phyloP scores from a whole-genome alignment of 305 asterid species.

The Ilex paraguariensis region DNA sequence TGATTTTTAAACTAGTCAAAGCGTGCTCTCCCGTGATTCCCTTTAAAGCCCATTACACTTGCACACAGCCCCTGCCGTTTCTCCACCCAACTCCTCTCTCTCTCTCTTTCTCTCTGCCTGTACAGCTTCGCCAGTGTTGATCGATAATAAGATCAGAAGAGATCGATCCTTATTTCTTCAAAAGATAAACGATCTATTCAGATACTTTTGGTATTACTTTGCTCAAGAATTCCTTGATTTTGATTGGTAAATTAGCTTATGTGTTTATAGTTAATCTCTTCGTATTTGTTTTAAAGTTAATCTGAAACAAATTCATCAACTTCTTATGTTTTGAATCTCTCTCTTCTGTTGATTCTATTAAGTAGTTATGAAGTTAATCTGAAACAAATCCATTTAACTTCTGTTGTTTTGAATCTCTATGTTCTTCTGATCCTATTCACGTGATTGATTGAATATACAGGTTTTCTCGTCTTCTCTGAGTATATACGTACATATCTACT shows the following conservation, averaged over 20 bases:
- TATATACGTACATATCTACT: conserved; percentile 1
- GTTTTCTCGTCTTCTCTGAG: not conserved
- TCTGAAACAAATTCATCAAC: no score
- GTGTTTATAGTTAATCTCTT: no score
- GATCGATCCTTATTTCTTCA: not conserved
- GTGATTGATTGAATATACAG: conserved; percentile 35
- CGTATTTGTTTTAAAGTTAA: no score
- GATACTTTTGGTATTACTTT: no score
- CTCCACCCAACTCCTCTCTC: conserved; percentile 2
- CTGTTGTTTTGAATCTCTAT: not conserved
- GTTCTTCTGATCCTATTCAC: conserved; percentile 22
- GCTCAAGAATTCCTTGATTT: no score
- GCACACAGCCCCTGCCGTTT: conserved; percentile 23
- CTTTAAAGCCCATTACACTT: conserved; percentile 31
- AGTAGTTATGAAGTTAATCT: no score
- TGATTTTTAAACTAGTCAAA: not conserved
- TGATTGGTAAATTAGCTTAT: no score
- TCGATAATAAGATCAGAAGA: not conserved
- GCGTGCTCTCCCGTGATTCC: conserved; percentile 29
- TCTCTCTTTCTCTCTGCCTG: not conserved
- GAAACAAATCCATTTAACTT: no score
- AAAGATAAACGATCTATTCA: conserved; percentile 1
- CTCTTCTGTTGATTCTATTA: no score
- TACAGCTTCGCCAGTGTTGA: not conserved
- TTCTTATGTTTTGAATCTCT: no score